Evolutionary conservation across 2,329 filamentous ascomycete genomes (phyloP).

Genomic region (Fusarium nygamai): DNA sequence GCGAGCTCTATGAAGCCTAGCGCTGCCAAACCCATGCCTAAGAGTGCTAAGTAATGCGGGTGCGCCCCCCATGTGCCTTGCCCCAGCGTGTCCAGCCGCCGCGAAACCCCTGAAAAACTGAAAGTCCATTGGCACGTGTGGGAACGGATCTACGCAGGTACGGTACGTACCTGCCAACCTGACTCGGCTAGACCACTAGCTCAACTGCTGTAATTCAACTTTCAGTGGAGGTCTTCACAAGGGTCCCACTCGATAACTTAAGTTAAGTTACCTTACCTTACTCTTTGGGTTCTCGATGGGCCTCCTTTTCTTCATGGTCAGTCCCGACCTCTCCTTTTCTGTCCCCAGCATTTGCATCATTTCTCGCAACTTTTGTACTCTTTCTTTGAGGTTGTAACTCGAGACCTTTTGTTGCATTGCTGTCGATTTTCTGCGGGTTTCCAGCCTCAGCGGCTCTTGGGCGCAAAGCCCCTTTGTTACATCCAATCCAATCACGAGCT

Average conservation of each 20-base stretch:
- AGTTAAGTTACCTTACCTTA: background rate
- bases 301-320: slow-evolving; percentile 41
- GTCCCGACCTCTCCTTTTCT: slow-evolving; percentile 38
- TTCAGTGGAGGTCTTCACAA: slow-evolving; percentile 31
- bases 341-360: slow-evolving; percentile 12
- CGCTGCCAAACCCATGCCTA: slow-evolving; percentile 17
- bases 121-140: background rate
- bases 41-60: slow-evolving; percentile 17
- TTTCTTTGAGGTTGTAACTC: background rate
- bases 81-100: slow-evolving; percentile 22
- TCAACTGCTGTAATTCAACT: slow-evolving; percentile 32
- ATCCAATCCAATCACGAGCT: slow-evolving; percentile 16
- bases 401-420: slow-evolving; percentile 9
- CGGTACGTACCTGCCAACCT: slow-evolving; percentile 20
- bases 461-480: slow-evolving; percentile 33
- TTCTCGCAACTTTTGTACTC: slow-evolving; percentile 3
- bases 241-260: slow-evolving; percentile 33
- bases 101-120: slow-evolving; percentile 2
- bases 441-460: slow-evolving; percentile 12
- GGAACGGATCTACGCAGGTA: slow-evolving; percentile 16
- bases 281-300: slow-evolving; percentile 31
- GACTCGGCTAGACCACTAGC: slow-evolving; percentile 19
- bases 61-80: slow-evolving; percentile 26
- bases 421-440: slow-evolving; percentile 4
- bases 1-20: slow-evolving; percentile 16